A percentile compares a stretch with the other conserved stretches of the same genome.
Conservation (phyloP, 345 rosid genomes). For the Salix caprea region DNA sequence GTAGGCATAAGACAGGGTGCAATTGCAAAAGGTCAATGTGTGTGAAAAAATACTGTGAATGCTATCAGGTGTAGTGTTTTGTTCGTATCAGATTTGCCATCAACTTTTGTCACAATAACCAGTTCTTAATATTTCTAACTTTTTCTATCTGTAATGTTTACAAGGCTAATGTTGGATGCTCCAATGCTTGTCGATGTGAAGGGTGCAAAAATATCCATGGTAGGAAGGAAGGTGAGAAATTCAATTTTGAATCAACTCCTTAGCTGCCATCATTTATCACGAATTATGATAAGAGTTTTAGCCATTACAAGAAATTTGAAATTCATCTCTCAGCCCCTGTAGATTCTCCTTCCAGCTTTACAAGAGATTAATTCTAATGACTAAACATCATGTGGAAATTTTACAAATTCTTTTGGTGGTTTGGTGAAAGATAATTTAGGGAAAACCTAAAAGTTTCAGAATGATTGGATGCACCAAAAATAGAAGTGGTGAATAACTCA, state of each 20-base stretch:
- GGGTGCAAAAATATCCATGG: conserved; percentile 59
- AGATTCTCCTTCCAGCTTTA: neutral
- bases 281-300: neutral
- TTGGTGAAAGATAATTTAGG: neutral
- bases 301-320: neutral
- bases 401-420: neutral
- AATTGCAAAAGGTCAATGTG: conserved; percentile 70
- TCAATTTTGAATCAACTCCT: neutral
- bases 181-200: conserved; percentile 60
- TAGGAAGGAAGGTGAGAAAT: conserved; percentile 45
- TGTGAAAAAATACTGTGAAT: conserved; percentile 65
- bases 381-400: neutral
- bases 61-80: conserved; percentile 48
- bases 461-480: neutral
- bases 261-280: neutral
- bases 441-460: neutral
- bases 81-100: neutral
- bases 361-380: neutral
- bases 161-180: conserved; percentile 60
- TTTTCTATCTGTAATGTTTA: conserved; percentile 2
- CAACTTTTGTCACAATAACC: neutral
- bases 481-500: neutral
- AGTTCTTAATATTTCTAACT: neutral
- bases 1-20: conserved; percentile 63
- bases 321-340: neutral